These are phyloP conservation scores for Blastobotrys persicus DNA, from an alignment of 1,139 yeast species.

Conservation along the genomic window DNA sequence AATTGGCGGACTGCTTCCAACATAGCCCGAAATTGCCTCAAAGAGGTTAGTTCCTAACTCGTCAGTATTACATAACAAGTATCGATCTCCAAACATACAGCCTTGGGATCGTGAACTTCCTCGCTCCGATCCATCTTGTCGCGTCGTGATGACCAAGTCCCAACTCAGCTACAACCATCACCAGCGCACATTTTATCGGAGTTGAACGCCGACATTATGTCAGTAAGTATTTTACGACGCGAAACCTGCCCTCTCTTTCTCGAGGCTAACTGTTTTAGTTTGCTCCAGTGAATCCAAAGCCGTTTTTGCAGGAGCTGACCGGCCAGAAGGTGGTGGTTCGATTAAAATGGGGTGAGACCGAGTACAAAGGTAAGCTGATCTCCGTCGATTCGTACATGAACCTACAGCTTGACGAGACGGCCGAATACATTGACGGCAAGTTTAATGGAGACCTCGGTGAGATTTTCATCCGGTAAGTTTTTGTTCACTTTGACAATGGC, in stretches of 20 bases:
- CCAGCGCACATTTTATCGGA: background rate
- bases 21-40: constrained; percentile 24
- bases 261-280: constrained; percentile 40
- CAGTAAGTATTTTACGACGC: constrained; percentile 1
- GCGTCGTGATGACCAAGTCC: background rate
- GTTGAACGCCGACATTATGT: constrained; percentile 9
- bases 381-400: constrained; percentile 95
- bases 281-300: constrained; percentile 86
- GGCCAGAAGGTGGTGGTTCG: constrained; percentile 76
- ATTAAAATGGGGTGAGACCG: constrained; percentile 90
- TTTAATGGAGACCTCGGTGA: constrained; percentile 70
- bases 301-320: constrained; percentile 73
- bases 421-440: constrained; percentile 55
- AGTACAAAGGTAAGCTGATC: constrained; percentile 74
- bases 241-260: background rate
- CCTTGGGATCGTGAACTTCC: background rate
- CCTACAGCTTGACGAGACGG: constrained; percentile 68
- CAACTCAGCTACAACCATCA: too few relatives aligned
- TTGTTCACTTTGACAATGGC: constrained; percentile 7
- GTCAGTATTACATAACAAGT: background rate
- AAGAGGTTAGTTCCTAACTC: constrained; percentile 17
- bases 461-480: constrained; percentile 64
- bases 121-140: background rate
- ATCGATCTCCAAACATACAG: background rate
- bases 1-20: constrained; percentile 27